Conservation (phyloP, 805 yeast species). For the Teunomyces lycoperdinae region DNA sequence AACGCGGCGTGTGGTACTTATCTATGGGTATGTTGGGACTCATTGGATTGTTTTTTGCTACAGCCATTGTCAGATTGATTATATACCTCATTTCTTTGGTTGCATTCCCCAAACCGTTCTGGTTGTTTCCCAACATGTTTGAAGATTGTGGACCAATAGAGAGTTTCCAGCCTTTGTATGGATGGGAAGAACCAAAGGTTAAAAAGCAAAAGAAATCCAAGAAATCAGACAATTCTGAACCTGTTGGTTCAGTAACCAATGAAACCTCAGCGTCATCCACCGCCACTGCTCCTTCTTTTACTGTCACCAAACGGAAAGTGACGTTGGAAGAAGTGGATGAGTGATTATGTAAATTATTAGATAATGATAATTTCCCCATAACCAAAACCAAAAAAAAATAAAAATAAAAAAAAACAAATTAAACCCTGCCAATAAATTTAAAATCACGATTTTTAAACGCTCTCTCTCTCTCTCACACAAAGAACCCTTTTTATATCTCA, state of each 20-base stretch:
- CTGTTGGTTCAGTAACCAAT: no score
- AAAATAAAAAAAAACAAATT: no score
- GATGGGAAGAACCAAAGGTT: constrained; percentile 59
- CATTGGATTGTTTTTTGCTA: constrained; percentile 67
- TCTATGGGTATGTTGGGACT: constrained; percentile 75
- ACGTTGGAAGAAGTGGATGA: constrained; percentile 43
- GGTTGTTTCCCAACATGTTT: constrained; percentile 95
- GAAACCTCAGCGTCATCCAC: constrained; percentile 8
- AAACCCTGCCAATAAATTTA: no score
- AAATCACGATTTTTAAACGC: no score
- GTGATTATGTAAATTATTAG: constrained; percentile 6
- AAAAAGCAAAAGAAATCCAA: constrained; percentile 17
- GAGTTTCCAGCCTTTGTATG: constrained; percentile 86
- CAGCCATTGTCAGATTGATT: constrained; percentile 78
- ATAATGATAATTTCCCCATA: background rate
- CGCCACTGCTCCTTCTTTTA: constrained; percentile 13
- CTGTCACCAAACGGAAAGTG: constrained; percentile 29
- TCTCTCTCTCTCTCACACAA: no score
- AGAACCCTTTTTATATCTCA: background rate
- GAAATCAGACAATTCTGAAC: background rate
- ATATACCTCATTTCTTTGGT: constrained; percentile 60
- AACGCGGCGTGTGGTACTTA: constrained; percentile 86
- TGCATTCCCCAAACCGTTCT: constrained; percentile 68
- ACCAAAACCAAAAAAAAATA: background rate
- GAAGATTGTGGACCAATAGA: constrained; percentile 94